These are phyloP conservation scores for Pezicula carpinea DNA, from an alignment of 2,329 filamentous ascomycete species.

Conservation along the genomic window DNA sequence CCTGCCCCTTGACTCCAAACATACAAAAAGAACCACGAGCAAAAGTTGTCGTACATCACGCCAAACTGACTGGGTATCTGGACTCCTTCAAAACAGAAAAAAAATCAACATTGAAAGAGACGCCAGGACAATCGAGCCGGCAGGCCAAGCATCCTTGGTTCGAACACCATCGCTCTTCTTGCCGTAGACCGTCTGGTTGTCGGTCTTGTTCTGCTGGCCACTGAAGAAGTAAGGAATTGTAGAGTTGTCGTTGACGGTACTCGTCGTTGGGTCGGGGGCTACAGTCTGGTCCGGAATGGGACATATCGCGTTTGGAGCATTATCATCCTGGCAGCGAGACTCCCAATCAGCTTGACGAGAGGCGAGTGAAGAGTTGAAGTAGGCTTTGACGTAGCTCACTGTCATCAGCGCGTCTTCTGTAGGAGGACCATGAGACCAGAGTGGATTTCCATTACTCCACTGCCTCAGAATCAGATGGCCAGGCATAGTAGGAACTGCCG, in stretches of 20 bases:
- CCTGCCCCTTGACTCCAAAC: no score
- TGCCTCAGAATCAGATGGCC: conserved; percentile 70
- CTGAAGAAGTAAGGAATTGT: conserved; percentile 45
- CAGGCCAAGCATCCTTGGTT: no score
- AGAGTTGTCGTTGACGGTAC: conserved; percentile 22
- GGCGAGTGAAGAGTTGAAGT: conserved; percentile 66
- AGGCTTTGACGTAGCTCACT: conserved; percentile 69
- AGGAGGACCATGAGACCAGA: conserved; percentile 71
- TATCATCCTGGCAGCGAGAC: conserved; percentile 37
- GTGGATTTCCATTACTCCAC: conserved; percentile 70
- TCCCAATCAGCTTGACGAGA: conserved; percentile 32
- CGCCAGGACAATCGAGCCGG: no score
- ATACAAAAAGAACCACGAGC: no score
- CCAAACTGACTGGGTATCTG: no score
- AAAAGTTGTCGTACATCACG: no score
- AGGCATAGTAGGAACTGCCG: conserved; percentile 51
- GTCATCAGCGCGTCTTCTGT: conserved; percentile 54
- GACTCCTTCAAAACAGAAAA: no score
- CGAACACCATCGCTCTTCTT: conserved; percentile 2
- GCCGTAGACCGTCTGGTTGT: conserved; percentile 41
- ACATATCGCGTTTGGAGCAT: conserved; percentile 39
- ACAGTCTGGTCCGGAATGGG: conserved; percentile 42
- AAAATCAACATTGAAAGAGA: no score
- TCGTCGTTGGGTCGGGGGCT: conserved; percentile 23
- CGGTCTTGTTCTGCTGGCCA: conserved; percentile 39